Conservation (phyloP, 371 early-diverging fungal species). For the Zancudomyces culisetae region DNA sequence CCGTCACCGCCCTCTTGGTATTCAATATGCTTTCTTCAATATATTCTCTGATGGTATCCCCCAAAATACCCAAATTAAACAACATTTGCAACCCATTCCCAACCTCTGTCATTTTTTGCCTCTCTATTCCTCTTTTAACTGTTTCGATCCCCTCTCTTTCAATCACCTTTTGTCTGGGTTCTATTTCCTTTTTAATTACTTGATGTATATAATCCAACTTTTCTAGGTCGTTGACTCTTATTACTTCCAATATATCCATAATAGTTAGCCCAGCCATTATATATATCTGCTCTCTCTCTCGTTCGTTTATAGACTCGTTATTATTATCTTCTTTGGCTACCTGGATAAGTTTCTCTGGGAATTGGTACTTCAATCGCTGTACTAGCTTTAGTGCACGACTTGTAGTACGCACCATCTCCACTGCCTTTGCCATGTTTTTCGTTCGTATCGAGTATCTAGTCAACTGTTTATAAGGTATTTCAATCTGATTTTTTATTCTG, state of each 20-base stretch:
- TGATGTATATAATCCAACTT: background rate
- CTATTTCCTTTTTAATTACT: background rate
- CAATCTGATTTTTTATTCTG: background rate
- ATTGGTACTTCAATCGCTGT: background rate
- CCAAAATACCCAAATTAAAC: background rate
- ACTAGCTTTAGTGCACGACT: background rate
- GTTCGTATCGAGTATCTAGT: background rate
- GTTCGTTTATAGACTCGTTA: background rate
- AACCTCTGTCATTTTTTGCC: background rate
- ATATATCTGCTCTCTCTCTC: background rate
- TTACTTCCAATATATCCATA: background rate
- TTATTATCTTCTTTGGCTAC: background rate
- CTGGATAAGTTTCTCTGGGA: background rate
- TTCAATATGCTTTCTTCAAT: background rate
- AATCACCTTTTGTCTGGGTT: background rate
- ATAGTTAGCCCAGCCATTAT: background rate
- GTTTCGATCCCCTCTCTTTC: background rate
- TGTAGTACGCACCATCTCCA: background rate
- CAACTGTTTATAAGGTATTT: background rate
- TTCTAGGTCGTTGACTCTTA: background rate
- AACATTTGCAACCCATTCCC: background rate
- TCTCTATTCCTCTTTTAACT: background rate
- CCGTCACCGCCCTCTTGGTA: background rate
- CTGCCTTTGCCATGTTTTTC: background rate
- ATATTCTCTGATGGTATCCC: background rate